These are phyloP conservation scores for Setaria viridis DNA, from an alignment of 202 grass and related monocot species.

Conservation along the genomic window DNA sequence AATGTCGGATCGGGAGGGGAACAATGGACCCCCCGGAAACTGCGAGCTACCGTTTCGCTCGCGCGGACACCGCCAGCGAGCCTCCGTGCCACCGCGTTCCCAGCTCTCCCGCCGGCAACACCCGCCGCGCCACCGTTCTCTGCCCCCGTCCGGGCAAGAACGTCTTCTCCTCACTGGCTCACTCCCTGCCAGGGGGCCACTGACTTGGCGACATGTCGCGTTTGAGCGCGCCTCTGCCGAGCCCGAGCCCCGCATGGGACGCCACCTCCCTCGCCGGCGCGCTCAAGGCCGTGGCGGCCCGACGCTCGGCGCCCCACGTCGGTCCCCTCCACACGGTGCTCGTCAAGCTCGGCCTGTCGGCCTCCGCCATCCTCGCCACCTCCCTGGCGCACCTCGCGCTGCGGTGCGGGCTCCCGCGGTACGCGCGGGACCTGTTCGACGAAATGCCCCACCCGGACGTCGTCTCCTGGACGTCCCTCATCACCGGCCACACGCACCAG, in stretches of 20 bases:
- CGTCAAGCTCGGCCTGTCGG: constrained; percentile 57
- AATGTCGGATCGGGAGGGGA: too few species aligned
- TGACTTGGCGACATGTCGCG: not conserved
- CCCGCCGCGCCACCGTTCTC: not conserved
- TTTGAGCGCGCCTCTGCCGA: not conserved
- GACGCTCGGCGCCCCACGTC: constrained; percentile 27
- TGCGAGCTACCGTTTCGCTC: too few species aligned
- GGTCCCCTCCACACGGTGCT: constrained; percentile 53
- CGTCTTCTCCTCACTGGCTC: not conserved
- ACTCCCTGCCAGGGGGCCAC: too few species aligned
- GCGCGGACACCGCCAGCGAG: too few species aligned
- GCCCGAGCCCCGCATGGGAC: constrained; percentile 32
- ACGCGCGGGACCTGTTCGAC: constrained; percentile 57
- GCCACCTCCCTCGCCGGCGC: constrained; percentile 52
- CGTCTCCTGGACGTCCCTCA: constrained; percentile 69
- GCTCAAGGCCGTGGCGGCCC: constrained; percentile 42
- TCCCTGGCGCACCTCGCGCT: constrained; percentile 36
- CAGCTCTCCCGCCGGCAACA: not conserved
- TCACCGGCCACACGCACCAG: constrained; percentile 60
- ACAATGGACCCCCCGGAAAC: too few species aligned
- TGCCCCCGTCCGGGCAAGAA: not conserved
- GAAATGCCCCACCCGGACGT: constrained; percentile 56
- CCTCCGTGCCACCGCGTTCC: too few species aligned
- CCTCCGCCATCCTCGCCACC: constrained; percentile 48
- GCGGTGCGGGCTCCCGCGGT: constrained; percentile 39